Conservation (phyloP, 129 eudicot species). For the Sambucus nigra region DNA sequence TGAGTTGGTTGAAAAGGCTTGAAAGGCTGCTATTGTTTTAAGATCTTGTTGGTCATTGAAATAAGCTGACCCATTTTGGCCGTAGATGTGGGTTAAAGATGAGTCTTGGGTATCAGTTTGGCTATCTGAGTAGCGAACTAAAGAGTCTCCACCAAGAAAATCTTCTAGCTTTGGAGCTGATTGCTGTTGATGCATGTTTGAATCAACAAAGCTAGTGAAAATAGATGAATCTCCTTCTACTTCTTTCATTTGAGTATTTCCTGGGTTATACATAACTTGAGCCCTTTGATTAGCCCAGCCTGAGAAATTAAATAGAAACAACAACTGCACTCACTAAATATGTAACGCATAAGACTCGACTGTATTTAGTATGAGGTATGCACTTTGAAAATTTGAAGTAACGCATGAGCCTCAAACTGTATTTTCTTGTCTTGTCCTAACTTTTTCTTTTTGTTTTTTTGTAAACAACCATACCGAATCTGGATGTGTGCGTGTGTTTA, state of each 20-base stretch:
- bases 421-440: slow-evolving; percentile 21
- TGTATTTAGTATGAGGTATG: not conserved
- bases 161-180: slow-evolving; percentile 85
- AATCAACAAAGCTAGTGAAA: slow-evolving; percentile 34
- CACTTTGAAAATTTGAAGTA: not conserved
- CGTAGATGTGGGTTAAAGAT: slow-evolving; percentile 76
- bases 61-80: slow-evolving; percentile 36
- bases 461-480: slow-evolving; percentile 40
- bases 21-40: slow-evolving; percentile 48
- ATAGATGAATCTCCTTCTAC: slow-evolving; percentile 23
- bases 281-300: slow-evolving; percentile 43
- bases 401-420: slow-evolving; percentile 3
- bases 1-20: slow-evolving; percentile 77
- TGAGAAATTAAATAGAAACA: slow-evolving; percentile 1
- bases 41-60: slow-evolving; percentile 56
- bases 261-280: slow-evolving; percentile 37
- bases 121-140: slow-evolving; percentile 29
- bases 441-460: slow-evolving; percentile 18
- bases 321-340: not conserved
- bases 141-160: slow-evolving; percentile 60
- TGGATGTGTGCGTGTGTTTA: no score
- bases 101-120: slow-evolving; percentile 81
- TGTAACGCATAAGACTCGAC: not conserved
- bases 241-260: slow-evolving; percentile 23
- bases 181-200: slow-evolving; percentile 35